Base-by-base conservation (phyloP, 164 flowering plant genomes). In the Magnolia officinalis region DNA sequence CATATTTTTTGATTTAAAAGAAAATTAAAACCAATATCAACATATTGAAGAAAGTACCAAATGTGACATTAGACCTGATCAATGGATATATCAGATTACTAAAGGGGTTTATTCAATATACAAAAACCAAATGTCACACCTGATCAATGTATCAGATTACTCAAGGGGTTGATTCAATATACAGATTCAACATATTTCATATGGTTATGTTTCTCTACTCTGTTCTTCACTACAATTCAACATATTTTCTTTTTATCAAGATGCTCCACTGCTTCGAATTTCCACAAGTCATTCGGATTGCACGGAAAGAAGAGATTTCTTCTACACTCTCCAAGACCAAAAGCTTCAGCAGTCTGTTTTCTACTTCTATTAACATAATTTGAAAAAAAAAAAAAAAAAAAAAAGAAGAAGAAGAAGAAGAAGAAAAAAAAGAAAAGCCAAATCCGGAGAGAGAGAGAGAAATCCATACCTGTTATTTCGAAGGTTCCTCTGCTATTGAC, bases 401-500 rank as follows among this genome's bases (percentile, higher is more conserved):
- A 71, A n/a, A n/a, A n/a, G n/a, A n/a, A n/a, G n/a, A n/a, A n/a
- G n/a, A n/a, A n/a, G n/a, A n/a, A n/a, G n/a, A n/a, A n/a, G n/a
- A n/a, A n/a, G n/a, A 24, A 1, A 1, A 19, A 71, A 50, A 11
- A 71, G 61, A 71, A 29, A 71, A 51, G 18, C 58, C 58, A 13
- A 71, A 26, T n/a, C 29, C 16, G 19, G 6, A 24, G 26, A 19
- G 29, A 52, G 52, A 75, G 8, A 63, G 63, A 74, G n/a, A n/a
- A 74, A 73, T 6, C 0, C 58, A 23, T 89, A 92, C 98, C 93
- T 24, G 26, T 24, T 24, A 24, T 24, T 24, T 24, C 26, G 1
- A 24, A 24, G 26, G 26, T 24, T 24, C 26, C 26, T 24, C 26
- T 24, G 26, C 1, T 24, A 24, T 24, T 24, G 1, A 1, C 1